Evolutionary conservation across 768 basidiomycete genomes (phyloP), one percentile per base, ranked within the genome.

Genomic region (Pleurotus eryngii): DNA sequence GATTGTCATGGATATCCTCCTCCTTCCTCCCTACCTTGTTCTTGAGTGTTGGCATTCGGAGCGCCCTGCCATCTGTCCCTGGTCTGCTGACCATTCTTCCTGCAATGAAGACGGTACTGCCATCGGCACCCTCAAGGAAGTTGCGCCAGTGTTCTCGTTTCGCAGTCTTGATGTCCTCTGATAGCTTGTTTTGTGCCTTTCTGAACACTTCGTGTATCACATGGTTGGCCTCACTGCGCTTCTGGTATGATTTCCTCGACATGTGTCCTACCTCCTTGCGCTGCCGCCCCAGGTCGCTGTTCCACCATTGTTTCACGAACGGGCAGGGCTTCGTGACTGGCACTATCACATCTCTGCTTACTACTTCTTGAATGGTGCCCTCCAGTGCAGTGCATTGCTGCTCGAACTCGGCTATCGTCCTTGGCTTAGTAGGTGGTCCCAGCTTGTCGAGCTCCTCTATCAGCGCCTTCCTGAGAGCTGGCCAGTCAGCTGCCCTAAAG

Each of bases 401-500:
- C 8, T 60, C 2, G n/a, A 65, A 58, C 7, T 49, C 50, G 4
- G 18, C 15, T 15, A 9, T 22, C 1, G 53, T 57, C 6, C 43
- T 15, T 3, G 24, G 4, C 3, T 4, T 14, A 20, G 20, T 0
- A 4, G 59, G 26, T 27, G 12, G 11, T 2, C 51, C 1, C 5
- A 51, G 11, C 12, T n/a, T 11, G 1, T 45, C 5, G 5, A 62
- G 55, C 6, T 45, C 40, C 7, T 35, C 24, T 1, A 1, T 39
- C 5, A 70, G 61, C 11, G 24, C 43, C 4, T 59, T 17, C 0
- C 24, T 18, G 54, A 72, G 69, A 1, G 57, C 49, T 1, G 56
- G 49, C 67, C 68, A 72, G 47, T 70, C 64, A 3, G 57, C 56
- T 0, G 18, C 55, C 1, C 57, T 47, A 57, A 61, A 76, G 58